Percentiles rank a stretch among this genome's conserved stretches.
phyloP scores from a whole-genome alignment of 2,329 filamentous ascomycete species.

The Diaporthe sp. region DNA sequence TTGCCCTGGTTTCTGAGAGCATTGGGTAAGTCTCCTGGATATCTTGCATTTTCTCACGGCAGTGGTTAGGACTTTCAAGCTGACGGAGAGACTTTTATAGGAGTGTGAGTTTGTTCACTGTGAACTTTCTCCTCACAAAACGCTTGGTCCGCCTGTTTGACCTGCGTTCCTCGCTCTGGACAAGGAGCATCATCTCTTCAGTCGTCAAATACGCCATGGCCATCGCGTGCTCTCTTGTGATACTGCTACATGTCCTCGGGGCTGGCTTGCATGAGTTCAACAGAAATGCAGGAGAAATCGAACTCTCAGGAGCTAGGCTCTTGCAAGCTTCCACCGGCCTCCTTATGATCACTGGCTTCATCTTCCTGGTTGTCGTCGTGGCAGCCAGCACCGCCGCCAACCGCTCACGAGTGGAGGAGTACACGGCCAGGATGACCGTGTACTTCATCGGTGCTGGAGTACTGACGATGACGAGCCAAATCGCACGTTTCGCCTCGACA shows the following conservation, averaged over 20 bases:
- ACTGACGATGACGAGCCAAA: conserved; percentile 23
- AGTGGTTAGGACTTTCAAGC: not conserved
- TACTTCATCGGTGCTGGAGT: conserved; percentile 21
- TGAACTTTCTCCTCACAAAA: conserved; percentile 28
- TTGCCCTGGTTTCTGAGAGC: conserved; percentile 29
- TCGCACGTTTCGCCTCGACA: conserved; percentile 18
- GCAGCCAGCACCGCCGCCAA: not conserved
- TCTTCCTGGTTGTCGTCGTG: conserved; percentile 11
- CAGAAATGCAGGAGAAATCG: not conserved
- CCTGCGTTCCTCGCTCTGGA: conserved; percentile 27
- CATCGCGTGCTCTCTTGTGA: not conserved
- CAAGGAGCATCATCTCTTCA: not conserved
- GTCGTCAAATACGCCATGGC: conserved; percentile 3
- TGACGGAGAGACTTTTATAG: not conserved
- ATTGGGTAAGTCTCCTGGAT: conserved; percentile 7
- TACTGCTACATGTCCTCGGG: conserved; percentile 14
- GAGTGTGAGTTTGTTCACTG: conserved; percentile 15
- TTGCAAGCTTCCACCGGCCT: conserved; percentile 15
- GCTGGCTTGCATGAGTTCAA: conserved; percentile 10
- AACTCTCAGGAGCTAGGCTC: not conserved
- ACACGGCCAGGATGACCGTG: not conserved
- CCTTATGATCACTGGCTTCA: conserved; percentile 9
- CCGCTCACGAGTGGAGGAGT: not conserved
- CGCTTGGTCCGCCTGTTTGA: conserved; percentile 21
- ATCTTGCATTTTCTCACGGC: too few species aligned